These are phyloP conservation scores for Ceratocystis cubensis DNA, from an alignment of 2,329 filamentous ascomycete genomes.

Conservation along the genomic window DNA sequence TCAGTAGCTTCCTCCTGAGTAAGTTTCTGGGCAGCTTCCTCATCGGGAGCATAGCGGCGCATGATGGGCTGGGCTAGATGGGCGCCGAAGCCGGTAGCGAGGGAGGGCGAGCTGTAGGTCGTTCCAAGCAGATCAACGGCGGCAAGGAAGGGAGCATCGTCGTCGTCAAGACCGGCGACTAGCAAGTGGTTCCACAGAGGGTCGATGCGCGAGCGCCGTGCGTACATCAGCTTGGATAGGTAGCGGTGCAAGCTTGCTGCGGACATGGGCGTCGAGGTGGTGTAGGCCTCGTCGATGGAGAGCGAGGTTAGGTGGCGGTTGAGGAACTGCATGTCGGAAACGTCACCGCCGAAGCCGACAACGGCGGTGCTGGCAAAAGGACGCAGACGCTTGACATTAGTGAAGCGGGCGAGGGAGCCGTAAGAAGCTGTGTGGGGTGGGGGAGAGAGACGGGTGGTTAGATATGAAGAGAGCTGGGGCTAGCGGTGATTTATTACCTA, in stretches of 20 bases:
- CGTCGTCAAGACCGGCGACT: conserved; percentile 74
- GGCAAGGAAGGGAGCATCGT: conserved; percentile 75
- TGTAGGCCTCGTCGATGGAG: conserved; percentile 80
- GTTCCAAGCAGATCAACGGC: conserved; percentile 86
- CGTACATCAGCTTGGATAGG: conserved; percentile 90
- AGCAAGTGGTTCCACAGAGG: conserved; percentile 95
- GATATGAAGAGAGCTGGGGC: background rate
- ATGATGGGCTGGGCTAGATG: conserved; percentile 89
- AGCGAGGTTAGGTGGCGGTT: conserved; percentile 81
- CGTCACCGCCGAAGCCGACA: conserved; percentile 89
- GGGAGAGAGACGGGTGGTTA: background rate
- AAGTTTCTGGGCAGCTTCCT: conserved; percentile 59
- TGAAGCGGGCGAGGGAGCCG: conserved; percentile 91
- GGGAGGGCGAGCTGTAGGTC: conserved; percentile 72
- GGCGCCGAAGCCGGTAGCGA: conserved; percentile 87
- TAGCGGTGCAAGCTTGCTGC: conserved; percentile 96
- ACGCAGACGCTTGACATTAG: conserved; percentile 88
- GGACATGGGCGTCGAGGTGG: conserved; percentile 45
- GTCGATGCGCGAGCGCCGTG: conserved; percentile 87
- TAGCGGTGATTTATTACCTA: conserved; percentile 46
- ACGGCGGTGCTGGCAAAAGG: conserved; percentile 73
- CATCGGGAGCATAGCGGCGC: conserved; percentile 70
- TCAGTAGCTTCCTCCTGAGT: conserved; percentile 66
- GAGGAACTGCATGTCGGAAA: conserved; percentile 98
- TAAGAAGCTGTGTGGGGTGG: conserved; percentile 62